Evolutionary conservation across 2,329 filamentous ascomycete species (phyloP), one percentile per base, ranked within the genome.

Genomic region (Aureobasidium sp.): DNA sequence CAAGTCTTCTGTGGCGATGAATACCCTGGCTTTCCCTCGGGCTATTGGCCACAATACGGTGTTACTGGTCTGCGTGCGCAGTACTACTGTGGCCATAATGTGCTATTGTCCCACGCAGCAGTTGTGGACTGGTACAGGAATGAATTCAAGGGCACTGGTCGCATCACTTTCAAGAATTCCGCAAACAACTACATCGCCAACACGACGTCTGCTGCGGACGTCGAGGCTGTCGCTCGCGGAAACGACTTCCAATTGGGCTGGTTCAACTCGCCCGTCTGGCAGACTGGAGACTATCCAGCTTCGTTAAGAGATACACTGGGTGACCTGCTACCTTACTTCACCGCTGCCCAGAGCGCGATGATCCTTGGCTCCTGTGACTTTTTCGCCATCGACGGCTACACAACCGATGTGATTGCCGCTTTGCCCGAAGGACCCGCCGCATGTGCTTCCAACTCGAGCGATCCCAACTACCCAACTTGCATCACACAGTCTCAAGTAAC

Each of bases 311-410:
- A 68, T 21, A 71, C 73, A 49, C 65, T 75, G 4, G 66, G 64
- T 2, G 67, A 65, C 37, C 69, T 72, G 60, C 63, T 73, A 2
- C 66, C 66, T 0, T 60, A 63, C 10, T 75, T 73, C 54, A 74
- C 71, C 5, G 19, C 45, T 21, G n/a, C 45, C 4, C 45, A 47
- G 15, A 45, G 42, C 23, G 42, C 42, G 27, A 45, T 45, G 42
- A 45, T 45, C 7, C 42, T 45, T 45, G 50, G 50, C 13, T 67
- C 69, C 2, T 64, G 64, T 19, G 72, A 74, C 62, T 69, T 72
- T 59, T 74, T 70, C 61, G 71, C 70, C 23, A 68, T 72, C 60
- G 83, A 86, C 40, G 79, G 83, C 13, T 80, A 86, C 27, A 84
- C 81, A 67, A 81, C 86, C 42, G 42, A 45, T 1, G 75, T 79